Evolutionary conservation across 257 asterid species (phyloP).

Genomic region (Plantago ovata): DNA sequence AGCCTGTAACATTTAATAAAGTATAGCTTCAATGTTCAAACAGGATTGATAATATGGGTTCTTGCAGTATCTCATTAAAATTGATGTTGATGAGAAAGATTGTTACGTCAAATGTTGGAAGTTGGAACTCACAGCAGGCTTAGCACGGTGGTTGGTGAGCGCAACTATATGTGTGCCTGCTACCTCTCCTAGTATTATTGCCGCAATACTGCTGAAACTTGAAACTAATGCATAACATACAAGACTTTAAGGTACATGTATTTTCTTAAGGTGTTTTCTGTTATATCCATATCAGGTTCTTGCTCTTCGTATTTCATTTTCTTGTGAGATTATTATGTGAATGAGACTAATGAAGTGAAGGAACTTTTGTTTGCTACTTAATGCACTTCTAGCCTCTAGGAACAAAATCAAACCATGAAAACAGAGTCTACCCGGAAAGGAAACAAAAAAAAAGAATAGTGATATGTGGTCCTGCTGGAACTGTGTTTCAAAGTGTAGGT

Average conservation of each 20-base stretch:
- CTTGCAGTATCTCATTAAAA: neutral
- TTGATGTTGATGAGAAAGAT: neutral
- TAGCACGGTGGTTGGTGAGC: conserved; percentile 90
- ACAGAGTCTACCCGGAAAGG: too few relatives aligned
- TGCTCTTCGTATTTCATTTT: neutral
- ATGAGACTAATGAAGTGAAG: neutral
- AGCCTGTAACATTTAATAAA: conserved; percentile 44
- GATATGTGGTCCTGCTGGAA: too few relatives aligned
- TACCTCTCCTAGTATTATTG: conserved; percentile 93
- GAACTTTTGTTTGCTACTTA: too few relatives aligned
- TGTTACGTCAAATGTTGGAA: conserved; percentile 1
- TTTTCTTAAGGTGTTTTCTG: neutral
- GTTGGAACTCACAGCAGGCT: conserved; percentile 91
- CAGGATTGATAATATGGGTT: too few relatives aligned
- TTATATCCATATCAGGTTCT: neutral
- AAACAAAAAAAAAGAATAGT: too few relatives aligned
- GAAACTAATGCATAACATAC: neutral
- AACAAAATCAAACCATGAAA: too few relatives aligned
- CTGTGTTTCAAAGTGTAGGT: too few relatives aligned
- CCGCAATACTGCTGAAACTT: conserved; percentile 77
- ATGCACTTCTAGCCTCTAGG: too few relatives aligned
- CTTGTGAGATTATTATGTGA: neutral
- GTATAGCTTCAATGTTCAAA: neutral
- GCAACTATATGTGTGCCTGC: conserved; percentile 98
- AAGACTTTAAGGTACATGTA: neutral